Evolutionary conservation across 2,329 filamentous ascomycete genomes (phyloP), one percentile per base, ranked within the genome.

Genomic region (Diaporthe sp.): DNA sequence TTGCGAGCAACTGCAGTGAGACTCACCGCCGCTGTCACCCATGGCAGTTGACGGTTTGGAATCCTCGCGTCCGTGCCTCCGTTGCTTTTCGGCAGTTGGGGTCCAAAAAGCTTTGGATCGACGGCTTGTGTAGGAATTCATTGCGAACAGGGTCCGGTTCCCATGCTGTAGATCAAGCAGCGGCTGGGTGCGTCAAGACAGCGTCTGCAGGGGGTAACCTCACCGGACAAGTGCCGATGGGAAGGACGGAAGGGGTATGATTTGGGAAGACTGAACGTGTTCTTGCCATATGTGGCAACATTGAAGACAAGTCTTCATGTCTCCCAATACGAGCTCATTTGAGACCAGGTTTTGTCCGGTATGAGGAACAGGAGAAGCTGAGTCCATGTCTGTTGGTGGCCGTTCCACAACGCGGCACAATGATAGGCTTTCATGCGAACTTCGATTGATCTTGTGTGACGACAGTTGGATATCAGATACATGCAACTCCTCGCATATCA

Each of bases 1-100:
- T 68, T 28, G 30, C 33, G 33, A 68, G 64, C 13, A 40, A 28
- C 33, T 54, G 45, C 33, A 40, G n/a, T 50, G 30, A 68, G 45
- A 68, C 47, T 68, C 45, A 68, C 64, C 64, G 64, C 64, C 33
- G 64, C 47, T 40, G 45, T 54, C 64, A 54, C 54, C 33, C 35
- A 38, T 4, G 30, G 40, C 17, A n/a, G 15, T 54, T 10, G 47
- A 38, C 30, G 38, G 22, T 19, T 19, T 30, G 47, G 30, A 35
- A 22, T 28, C 4, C n/a, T 54, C n/a, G 17, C 47, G 40, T 28
- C 7, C 40, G 47, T 54, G n/a, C 19, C 22, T 28, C n/a, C 15
- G 25, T 28, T 54, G 28, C 9, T 13, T 4, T 9, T 54, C 64
- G 47, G 64, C 47, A 54, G 64, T 68, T 30, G 33, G 22, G n/a